These are phyloP conservation scores for Zygosaccharomyces lentus DNA, from an alignment of 805 yeast species.

Conservation along the genomic window DNA sequence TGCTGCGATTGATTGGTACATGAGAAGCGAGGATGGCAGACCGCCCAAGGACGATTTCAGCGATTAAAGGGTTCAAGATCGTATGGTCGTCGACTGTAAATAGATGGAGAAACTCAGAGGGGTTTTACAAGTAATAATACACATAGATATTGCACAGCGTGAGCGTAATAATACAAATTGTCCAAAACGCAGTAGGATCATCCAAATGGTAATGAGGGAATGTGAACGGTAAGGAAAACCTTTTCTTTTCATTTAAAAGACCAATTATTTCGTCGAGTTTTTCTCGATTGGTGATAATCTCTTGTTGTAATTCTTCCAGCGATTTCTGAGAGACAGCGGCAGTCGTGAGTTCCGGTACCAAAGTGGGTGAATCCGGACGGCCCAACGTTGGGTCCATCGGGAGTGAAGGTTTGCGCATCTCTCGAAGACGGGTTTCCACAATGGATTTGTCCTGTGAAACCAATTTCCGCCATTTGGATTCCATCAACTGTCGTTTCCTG, in stretches of 20 bases:
- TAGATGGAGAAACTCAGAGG: slow-evolving; percentile 3
- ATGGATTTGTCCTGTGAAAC: slow-evolving; percentile 14
- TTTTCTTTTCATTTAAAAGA: slow-evolving; percentile 13
- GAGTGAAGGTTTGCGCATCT: slow-evolving; percentile 11
- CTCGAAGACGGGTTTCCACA: slow-evolving; percentile 19
- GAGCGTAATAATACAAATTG: slow-evolving; percentile 31
- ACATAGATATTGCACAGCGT: slow-evolving; percentile 27
- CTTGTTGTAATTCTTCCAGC: slow-evolving; percentile 16
- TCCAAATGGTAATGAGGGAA: background rate
- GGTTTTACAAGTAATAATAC: slow-evolving; percentile 24
- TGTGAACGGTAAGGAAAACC: background rate
- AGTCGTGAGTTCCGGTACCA: background rate
- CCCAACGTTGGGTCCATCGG: background rate
- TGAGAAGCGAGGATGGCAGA: slow-evolving; percentile 74
- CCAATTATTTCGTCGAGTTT: slow-evolving; percentile 28
- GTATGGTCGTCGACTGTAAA: slow-evolving; percentile 2
- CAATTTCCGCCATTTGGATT: slow-evolving; percentile 17
- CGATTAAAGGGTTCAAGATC: slow-evolving; percentile 34
- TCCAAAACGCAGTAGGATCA: slow-evolving; percentile 22
- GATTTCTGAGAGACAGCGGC: slow-evolving; percentile 2
- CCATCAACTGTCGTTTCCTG: slow-evolving; percentile 14
- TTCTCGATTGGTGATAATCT: slow-evolving; percentile 19
- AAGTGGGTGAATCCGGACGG: background rate
- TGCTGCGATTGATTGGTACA: slow-evolving; percentile 77
- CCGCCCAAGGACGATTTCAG: slow-evolving; percentile 92